Evolutionary conservation across 805 yeast species (phyloP).

Genomic region (Priceomyces melissophilus): DNA sequence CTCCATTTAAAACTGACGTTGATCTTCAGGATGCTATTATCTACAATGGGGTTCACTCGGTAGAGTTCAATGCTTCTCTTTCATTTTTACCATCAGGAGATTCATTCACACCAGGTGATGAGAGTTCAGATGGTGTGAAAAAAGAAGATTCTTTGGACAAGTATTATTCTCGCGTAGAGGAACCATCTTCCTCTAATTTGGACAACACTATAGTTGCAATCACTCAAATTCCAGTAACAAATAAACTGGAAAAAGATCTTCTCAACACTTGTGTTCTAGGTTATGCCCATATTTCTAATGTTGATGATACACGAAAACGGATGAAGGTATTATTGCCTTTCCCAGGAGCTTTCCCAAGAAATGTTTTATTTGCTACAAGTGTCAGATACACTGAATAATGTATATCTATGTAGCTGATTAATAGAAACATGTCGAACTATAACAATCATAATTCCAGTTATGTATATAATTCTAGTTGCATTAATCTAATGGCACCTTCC

Average conservation of each 20-base stretch:
- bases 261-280: slow-evolving; percentile 69
- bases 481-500: slow-evolving; percentile 11
- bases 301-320: slow-evolving; percentile 70
- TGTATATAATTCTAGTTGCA: not conserved
- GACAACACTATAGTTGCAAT: slow-evolving; percentile 77
- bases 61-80: slow-evolving; percentile 33
- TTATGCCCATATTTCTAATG: slow-evolving; percentile 66
- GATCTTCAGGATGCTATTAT: slow-evolving; percentile 60
- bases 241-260: slow-evolving; percentile 44
- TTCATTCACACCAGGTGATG: slow-evolving; percentile 34
- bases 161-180: slow-evolving; percentile 33
- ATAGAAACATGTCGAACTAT: slow-evolving; percentile 2
- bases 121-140: slow-evolving; percentile 16
- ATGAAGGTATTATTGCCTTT: slow-evolving; percentile 77
- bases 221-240: slow-evolving; percentile 34
- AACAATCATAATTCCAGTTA: slow-evolving; percentile 1
- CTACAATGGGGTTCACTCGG: slow-evolving; percentile 52
- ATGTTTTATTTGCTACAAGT: slow-evolving; percentile 70
- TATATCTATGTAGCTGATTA: not conserved
- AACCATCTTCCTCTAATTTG: slow-evolving; percentile 51
- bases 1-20: slow-evolving; percentile 83
- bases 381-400: slow-evolving; percentile 76
- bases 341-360: slow-evolving; percentile 79
- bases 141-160: slow-evolving; percentile 30
- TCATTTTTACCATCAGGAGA: slow-evolving; percentile 44